Base-by-base conservation (phyloP, 176 grass and related monocot species). In the Zea luxurians region DNA sequence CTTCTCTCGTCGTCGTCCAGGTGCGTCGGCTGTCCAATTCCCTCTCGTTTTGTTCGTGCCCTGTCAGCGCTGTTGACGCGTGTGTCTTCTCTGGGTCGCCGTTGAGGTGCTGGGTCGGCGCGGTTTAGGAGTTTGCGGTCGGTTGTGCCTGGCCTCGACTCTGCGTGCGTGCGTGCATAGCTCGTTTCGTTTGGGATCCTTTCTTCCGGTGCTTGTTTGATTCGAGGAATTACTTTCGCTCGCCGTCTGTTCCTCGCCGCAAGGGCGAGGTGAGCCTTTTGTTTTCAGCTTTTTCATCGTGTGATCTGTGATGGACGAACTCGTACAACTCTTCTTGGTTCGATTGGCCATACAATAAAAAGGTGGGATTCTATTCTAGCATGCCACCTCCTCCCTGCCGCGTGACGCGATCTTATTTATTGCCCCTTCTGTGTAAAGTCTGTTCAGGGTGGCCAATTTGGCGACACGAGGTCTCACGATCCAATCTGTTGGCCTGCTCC, bases 21-120 rank as follows among this genome's bases (percentile, higher is more conserved):
- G 86, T 84, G 82, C 76, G 76, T 79, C 16, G 64, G 42, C 49
- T 60, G 13, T 48, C 43, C 52, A 42, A 68, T 86, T 80, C 62
- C 15, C 4, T 38, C 17, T 49, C 34, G 6, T 11, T 4, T 27
- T 27, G 27, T 27, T 27, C 27, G 27, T 27, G 27, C 27, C 27
- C 27, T 27, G 27, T 27, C 27, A 27, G 27, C 27, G 27, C 11
- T 11, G 34, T 79, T 4, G 46, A 58, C 13, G 11, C 16, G 38
- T 20, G 18, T 6, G 57, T 68, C 9, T 43, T 7, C 13, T 53
- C 48, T 62, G 10, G 53, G 18, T 3, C 44, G 52, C 13, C 8
- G 46, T 10, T 49, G 72, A 10, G 38, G 63, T 17, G 64, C n/a
- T 77, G 36, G 12, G 57, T 52, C 36, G 74, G 54, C 12, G 64